phyloP scores from a whole-genome alignment of 345 rosid species.

The Triadica sebifera region DNA sequence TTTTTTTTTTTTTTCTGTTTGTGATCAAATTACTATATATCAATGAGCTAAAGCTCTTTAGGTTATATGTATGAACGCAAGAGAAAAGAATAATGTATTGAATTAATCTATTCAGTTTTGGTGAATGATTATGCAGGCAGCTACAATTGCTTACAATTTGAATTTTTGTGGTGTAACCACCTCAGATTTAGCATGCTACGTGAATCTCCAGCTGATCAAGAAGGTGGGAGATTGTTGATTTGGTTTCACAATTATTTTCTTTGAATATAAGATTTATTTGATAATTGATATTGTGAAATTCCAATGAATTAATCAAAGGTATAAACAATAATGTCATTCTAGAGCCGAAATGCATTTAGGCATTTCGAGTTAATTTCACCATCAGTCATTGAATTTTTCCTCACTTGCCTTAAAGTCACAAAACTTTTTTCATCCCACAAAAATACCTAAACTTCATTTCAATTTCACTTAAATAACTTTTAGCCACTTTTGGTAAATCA shows the following conservation, averaged over 20 bases:
- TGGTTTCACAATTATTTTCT: not conserved
- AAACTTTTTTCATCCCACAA: too few relatives aligned
- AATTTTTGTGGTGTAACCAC: constrained; percentile 24
- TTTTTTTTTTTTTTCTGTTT: too few relatives aligned
- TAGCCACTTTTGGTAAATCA: too few relatives aligned
- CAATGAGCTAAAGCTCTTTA: too few relatives aligned
- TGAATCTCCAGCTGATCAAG: constrained; percentile 20
- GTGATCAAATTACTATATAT: too few relatives aligned
- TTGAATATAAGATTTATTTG: not conserved
- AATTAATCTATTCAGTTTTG: not conserved
- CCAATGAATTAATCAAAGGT: constrained; percentile 31
- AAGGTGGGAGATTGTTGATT: constrained; percentile 12
- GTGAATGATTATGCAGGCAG: constrained; percentile 10
- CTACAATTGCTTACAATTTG: constrained; percentile 30
- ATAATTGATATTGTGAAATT: not conserved
- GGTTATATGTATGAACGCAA: too few relatives aligned
- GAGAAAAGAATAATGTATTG: too few relatives aligned
- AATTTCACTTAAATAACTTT: too few relatives aligned
- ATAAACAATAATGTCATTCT: constrained; percentile 20
- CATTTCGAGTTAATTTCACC: too few relatives aligned
- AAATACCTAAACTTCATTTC: too few relatives aligned
- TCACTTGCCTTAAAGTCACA: too few relatives aligned
- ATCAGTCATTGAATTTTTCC: too few relatives aligned
- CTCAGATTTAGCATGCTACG: constrained; percentile 26
- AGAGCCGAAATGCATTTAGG: constrained; percentile 31